These are phyloP conservation scores for Sclerotinia subarctica DNA, from an alignment of 2,329 filamentous ascomycete genomes.

Conservation along the genomic window DNA sequence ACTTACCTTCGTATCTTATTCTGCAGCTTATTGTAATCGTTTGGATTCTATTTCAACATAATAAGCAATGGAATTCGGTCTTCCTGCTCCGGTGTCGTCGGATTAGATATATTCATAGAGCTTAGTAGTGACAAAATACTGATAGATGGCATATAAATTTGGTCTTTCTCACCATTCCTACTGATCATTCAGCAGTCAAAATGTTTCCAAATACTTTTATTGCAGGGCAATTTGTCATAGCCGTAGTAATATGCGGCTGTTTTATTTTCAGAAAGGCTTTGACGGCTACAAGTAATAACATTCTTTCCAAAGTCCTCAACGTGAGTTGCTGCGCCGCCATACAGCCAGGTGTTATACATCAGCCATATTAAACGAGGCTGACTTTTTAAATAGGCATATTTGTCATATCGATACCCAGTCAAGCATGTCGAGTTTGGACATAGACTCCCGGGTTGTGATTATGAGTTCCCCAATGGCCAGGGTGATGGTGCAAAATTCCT, in stretches of 20 bases:
- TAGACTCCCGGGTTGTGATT: conserved; percentile 31
- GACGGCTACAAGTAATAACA: neutral
- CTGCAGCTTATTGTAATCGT: neutral
- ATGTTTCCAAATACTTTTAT: conserved; percentile 14
- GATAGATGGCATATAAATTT: conserved; percentile 11
- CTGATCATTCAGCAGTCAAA: conserved; percentile 6
- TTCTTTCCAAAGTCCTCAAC: conserved; percentile 3
- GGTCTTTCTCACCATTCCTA: neutral
- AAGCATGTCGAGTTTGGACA: conserved; percentile 10
- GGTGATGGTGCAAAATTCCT: conserved; percentile 44
- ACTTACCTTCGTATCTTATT: neutral
- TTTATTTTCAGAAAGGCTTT: conserved; percentile 8
- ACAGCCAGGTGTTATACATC: neutral
- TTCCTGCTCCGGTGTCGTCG: conserved; percentile 6
- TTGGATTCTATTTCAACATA: neutral
- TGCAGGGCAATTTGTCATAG: neutral
- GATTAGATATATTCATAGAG: neutral
- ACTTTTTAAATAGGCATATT: conserved; percentile 1
- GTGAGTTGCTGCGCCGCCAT: neutral
- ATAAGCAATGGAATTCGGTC: neutral
- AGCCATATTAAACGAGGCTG: neutral
- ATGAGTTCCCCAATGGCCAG: conserved; percentile 42
- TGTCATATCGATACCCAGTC: conserved; percentile 17
- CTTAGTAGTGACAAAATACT: neutral
- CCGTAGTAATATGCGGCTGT: neutral